Evolutionary conservation across 139 green algal species (phyloP), one percentile per base, ranked within the genome.

Genomic region (Micractinium conductrix): DNA sequence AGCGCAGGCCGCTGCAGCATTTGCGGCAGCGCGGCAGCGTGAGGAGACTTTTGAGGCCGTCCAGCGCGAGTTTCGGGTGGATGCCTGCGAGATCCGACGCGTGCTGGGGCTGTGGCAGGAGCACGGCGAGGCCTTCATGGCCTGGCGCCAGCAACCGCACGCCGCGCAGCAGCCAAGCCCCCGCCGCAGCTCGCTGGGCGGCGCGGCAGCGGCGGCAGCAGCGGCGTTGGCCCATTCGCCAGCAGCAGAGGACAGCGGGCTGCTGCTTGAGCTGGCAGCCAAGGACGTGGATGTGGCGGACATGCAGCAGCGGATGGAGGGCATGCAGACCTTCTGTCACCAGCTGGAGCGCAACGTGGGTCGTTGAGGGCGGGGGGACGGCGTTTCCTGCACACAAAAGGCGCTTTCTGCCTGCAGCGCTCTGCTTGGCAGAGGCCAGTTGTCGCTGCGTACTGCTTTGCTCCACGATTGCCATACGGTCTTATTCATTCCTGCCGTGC

Each of bases 21-120:
- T 68, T 4, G 70, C 90, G 43, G 86, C 83, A 55, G 85, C 90
- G 44, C 78, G 73, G 84, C 85, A 81, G 62, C 82, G 93, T 73
- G 85, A 91, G 43, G 84, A 93, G 28, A 88, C 80, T 37, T 91
- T 91, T 82, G 45, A 89, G 76, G 67, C 67, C 26, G 55, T 89
- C 33, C 42, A 89, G 81, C 74, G 50, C 0, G 85, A 89, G 17
- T 89, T 89, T 83, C 73, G 84, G 19, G 50, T 89, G 69, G 81
- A 79, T 76, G 81, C 69, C 2, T 55, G 40, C 5, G 24, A 88
- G 43, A 78, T 95, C 45, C 82, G 84, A 4, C 60, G 79, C 38
- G 87, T 91, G 21, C 84, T 95, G 72, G 79, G 80, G 9, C 60
- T 87, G 26, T 92, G 88, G 89, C 73, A 79, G 55, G 38, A 55